These are phyloP conservation scores for Sphagnurus paluster DNA, from an alignment of 1,284 basidiomycete genomes.

Conservation along the genomic window DNA sequence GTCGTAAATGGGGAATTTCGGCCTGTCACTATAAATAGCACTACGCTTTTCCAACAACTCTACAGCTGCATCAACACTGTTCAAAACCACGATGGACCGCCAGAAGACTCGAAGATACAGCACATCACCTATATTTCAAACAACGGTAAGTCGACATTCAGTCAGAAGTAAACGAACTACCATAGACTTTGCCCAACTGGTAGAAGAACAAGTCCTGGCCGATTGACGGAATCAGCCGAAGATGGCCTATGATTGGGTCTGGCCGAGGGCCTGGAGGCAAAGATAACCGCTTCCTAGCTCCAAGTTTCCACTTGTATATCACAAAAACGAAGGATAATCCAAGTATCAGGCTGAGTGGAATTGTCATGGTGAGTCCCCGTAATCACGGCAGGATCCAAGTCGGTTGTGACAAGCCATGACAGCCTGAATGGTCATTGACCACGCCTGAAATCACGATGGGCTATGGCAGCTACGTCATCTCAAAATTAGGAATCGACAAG, in stretches of 20 bases:
- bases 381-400: no score
- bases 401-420: no score
- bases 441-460: no score
- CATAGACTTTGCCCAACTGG: conserved; percentile 17
- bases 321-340: no score
- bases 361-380: no score
- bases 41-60: conserved; percentile 26
- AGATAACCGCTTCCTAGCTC: conserved; percentile 2
- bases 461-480: no score
- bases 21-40: conserved; percentile 24
- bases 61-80: conserved; percentile 18
- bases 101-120: conserved; percentile 19
- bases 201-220: conserved; percentile 19
- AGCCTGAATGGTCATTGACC: no score
- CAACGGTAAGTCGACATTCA: no score
- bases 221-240: conserved; percentile 16
- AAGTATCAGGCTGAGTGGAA: no score
- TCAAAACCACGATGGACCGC: conserved; percentile 23
- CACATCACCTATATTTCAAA: conserved; percentile 16
- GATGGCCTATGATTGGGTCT: conserved; percentile 20
- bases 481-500: no score
- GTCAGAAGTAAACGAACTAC: background rate
- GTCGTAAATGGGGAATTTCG: conserved; percentile 17
- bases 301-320: no score
- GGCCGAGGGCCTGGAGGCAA: conserved; percentile 21